Evolutionary conservation across 129 eudicot genomes (phyloP), one percentile per base, ranked within the genome.

Genomic region (Chrysanthemum lavandulifolium): DNA sequence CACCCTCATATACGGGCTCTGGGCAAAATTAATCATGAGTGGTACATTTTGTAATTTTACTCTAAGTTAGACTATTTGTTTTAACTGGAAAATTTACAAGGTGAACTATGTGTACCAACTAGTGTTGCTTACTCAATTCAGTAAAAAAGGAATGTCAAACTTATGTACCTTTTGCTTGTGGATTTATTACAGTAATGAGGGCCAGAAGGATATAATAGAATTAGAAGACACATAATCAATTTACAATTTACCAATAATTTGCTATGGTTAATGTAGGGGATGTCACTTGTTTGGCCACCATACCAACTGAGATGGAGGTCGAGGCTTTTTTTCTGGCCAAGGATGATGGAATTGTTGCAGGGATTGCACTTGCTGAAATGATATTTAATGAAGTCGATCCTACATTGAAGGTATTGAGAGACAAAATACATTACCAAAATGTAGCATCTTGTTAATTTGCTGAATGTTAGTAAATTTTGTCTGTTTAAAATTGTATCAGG

Each of bases 281-380:
- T 79, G 96, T 94, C 48, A 89, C 98, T 72, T 87, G 97, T 81
- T 76, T 90, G 81, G 98, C 98, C 19, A 90, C 96, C 52, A 88
- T 94, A 81, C 98, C 97, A 10, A 78, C 77, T 81, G 87, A 82
- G 57, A 82, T 88, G 91, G 96, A 94, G 75, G 96, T 84, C 33
- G 98, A 94, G 81, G 98, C 98, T 31, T 67, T 84, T 84, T 94
- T 94, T 65, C 76, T 94, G 70, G 97, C 98, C 14, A 90, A 90
- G 81, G 98, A 94, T 76, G 90, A 90, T 82, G 98, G 98, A 52
- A 82, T 90, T 57, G 78, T 94, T 63, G 98, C 98, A 9, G 98
- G 98, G 13, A 87, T 88, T 78, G 85, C 96, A 66, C 98, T 94
- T 76, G 97, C 96, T 6, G 98, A 94, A 71, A 90, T 90, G 97